A percentile compares a stretch with the other conserved stretches of the same genome.
These are phyloP conservation scores for Salix purpurea DNA, from an alignment of 345 rosid genomes.

Conservation along the genomic window DNA sequence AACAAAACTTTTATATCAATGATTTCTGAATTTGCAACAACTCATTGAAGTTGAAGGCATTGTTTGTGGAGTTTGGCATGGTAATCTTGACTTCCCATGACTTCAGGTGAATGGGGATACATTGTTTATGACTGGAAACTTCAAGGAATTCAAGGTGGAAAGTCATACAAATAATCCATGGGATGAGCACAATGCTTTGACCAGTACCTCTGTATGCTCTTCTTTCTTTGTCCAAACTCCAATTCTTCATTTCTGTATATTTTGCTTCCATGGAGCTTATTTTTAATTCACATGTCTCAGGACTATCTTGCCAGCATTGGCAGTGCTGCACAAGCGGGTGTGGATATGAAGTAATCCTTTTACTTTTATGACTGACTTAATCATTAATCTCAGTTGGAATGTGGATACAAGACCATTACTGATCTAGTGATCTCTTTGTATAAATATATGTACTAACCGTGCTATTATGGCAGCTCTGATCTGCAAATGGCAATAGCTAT, in stretches of 20 bases:
- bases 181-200: constrained; percentile 80
- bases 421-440: neutral
- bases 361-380: constrained; percentile 10
- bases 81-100: constrained; percentile 2
- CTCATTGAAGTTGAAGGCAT: neutral
- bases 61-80: constrained; percentile 2
- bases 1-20: neutral
- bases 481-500: constrained; percentile 93
- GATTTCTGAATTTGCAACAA: neutral
- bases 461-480: constrained; percentile 64
- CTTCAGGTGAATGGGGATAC: constrained; percentile 96
- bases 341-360: constrained; percentile 60
- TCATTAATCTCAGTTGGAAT: constrained; percentile 4
- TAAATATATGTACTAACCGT: constrained; percentile 1
- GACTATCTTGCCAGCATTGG: constrained; percentile 85
- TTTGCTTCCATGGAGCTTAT: constrained; percentile 8
- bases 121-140: constrained; percentile 74
- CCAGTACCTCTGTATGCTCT: constrained; percentile 72
- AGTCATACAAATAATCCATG: constrained; percentile 59
- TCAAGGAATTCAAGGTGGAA: constrained; percentile 84
- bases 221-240: constrained; percentile 1
- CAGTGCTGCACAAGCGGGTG: constrained; percentile 51
- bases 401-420: neutral
- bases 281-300: constrained; percentile 38
- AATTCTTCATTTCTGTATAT: neutral